These are phyloP conservation scores for Leccinellum albellum DNA, from an alignment of 768 basidiomycete species.

Conservation along the genomic window DNA sequence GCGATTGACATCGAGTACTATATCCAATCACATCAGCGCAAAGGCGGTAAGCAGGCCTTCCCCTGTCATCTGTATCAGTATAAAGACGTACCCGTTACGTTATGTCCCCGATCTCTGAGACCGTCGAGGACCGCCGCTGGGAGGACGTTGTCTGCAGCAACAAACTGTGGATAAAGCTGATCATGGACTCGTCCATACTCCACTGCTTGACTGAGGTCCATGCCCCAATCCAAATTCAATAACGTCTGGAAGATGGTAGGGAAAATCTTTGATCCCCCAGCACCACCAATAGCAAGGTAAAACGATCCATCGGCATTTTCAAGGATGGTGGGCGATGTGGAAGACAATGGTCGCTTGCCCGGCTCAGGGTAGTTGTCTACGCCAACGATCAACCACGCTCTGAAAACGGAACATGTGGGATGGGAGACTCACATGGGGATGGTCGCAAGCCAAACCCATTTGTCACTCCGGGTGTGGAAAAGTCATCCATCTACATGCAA, in stretches of 20 bases:
- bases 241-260: conserved; percentile 74
- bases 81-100: conserved; percentile 51
- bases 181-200: conserved; percentile 83
- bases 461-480: conserved; percentile 78
- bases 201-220: conserved; percentile 77
- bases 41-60: not conserved
- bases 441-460: conserved; percentile 83
- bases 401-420: not conserved
- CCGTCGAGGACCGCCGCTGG: conserved; percentile 52
- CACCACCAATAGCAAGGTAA: conserved; percentile 72
- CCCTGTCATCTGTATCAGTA: not conserved
- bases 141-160: conserved; percentile 63
- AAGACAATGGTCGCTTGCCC: conserved; percentile 88
- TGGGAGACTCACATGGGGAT: conserved; percentile 60
- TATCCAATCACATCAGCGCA: not conserved
- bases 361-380: conserved; percentile 86
- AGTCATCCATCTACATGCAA: conserved; percentile 75
- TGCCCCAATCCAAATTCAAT: conserved; percentile 71
- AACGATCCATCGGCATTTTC: conserved; percentile 73
- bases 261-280: conserved; percentile 88
- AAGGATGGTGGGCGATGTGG: conserved; percentile 75
- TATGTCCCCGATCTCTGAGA: conserved; percentile 64
- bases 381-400: not conserved
- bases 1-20: conserved; percentile 66
- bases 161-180: conserved; percentile 67